These are phyloP conservation scores for Dipteronia sinensis DNA, from an alignment of 345 rosid species.

Conservation along the genomic window DNA sequence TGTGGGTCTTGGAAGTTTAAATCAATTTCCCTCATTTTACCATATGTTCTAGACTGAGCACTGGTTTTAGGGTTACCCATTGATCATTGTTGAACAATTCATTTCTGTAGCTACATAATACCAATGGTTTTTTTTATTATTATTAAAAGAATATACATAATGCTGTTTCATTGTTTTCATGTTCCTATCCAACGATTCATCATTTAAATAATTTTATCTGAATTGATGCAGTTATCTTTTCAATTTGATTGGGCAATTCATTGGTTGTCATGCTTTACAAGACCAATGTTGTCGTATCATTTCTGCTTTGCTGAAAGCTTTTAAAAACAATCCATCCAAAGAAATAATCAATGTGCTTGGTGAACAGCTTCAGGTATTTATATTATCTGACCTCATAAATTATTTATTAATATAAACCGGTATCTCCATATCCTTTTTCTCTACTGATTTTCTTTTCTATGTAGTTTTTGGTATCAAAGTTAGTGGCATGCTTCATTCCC, in stretches of 20 bases:
- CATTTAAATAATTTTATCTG: slow-evolving; percentile 24
- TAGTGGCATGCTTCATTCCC: slow-evolving; percentile 75
- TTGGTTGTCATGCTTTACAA: slow-evolving; percentile 66
- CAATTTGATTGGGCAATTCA: slow-evolving; percentile 82
- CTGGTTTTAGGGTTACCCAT: not conserved
- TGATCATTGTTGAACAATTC: not conserved
- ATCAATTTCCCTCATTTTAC: not conserved
- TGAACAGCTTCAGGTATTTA: slow-evolving; percentile 83
- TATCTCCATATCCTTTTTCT: slow-evolving; percentile 2
- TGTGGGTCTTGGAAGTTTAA: not conserved
- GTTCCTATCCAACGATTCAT: not conserved
- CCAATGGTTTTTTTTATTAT: not conserved
- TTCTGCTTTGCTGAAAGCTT: slow-evolving; percentile 58
- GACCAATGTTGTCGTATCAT: slow-evolving; percentile 84
- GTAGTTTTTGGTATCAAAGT: slow-evolving; percentile 93
- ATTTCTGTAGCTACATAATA: not conserved
- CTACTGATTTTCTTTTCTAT: slow-evolving; percentile 22
- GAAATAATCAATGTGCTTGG: slow-evolving; percentile 73
- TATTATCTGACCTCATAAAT: slow-evolving; percentile 10
- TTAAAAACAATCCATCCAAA: slow-evolving; percentile 58
- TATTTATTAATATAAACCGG: not conserved
- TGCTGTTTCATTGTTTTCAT: not conserved
- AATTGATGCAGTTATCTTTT: slow-evolving; percentile 69
- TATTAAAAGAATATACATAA: not conserved
- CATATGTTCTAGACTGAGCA: not conserved